Conservation (phyloP, 352 stramenopile genomes). For the Globisporangium mamillatum region DNA sequence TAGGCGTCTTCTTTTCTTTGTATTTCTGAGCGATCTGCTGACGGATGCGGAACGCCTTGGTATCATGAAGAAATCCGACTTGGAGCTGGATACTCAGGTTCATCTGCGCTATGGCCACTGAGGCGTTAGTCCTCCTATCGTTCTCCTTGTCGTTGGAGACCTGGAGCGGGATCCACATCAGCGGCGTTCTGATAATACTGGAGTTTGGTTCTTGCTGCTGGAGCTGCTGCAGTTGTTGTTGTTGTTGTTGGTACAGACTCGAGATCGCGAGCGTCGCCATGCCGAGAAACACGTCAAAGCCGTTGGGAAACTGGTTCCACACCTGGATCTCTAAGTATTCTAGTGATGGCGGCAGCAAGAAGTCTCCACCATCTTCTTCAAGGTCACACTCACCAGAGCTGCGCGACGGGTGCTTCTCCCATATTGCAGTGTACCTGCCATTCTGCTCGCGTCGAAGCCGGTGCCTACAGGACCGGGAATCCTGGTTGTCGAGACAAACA, state of each 20-base stretch:
- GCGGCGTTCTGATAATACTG: conserved; percentile 14
- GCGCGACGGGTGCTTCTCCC: conserved; percentile 7
- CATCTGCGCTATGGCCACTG: conserved; percentile 8
- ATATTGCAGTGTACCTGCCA: conserved; percentile 42
- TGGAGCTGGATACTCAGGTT: conserved; percentile 39
- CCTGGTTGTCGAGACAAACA: conserved; percentile 13
- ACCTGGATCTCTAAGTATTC: conserved; percentile 56
- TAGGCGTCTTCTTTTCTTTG: not conserved
- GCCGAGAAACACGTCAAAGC: conserved; percentile 56
- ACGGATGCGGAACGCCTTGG: conserved; percentile 24
- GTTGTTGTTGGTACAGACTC: conserved; percentile 26
- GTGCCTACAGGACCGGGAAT: not conserved
- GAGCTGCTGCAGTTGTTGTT: not conserved
- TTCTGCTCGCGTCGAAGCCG: conserved; percentile 24
- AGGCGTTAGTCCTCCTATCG: not conserved
- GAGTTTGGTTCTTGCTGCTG: conserved; percentile 1
- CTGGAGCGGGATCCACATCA: conserved; percentile 43
- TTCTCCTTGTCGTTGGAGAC: conserved; percentile 12
- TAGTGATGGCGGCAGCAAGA: conserved; percentile 28
- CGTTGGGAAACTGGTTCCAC: conserved; percentile 60
- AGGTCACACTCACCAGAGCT: not conserved
- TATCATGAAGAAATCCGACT: conserved; percentile 31
- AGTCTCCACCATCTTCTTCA: not conserved
- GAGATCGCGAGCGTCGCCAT: conserved; percentile 29
- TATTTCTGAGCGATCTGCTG: conserved; percentile 16